phyloP scores from a whole-genome alignment of 768 basidiomycete genomes.

The Termitomyces sp. region DNA sequence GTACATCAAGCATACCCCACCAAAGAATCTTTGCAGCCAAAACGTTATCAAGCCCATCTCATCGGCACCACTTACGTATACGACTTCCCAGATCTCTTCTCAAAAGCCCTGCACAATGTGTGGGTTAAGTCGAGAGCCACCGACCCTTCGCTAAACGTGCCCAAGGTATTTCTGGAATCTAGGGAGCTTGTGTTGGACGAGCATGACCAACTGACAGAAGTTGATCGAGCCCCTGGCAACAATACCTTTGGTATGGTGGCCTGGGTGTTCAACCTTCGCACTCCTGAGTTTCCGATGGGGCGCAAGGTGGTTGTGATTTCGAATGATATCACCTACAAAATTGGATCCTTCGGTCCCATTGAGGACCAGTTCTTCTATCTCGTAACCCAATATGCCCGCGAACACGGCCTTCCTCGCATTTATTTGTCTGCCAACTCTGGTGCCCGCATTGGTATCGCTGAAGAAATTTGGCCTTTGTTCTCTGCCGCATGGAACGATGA shows the following conservation, averaged over 20 bases:
- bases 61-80: constrained; percentile 98
- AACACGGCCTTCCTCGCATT: constrained; percentile 85
- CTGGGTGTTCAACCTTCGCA: constrained; percentile 90
- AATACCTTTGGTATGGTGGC: constrained; percentile 97
- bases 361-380: constrained; percentile 98
- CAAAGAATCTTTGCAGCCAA: constrained; percentile 96
- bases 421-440: constrained; percentile 99
- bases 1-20: constrained; percentile 93
- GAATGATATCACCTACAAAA: constrained; percentile 98
- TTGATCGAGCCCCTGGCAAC: constrained; percentile 88
- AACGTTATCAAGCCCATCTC: constrained; percentile 97
- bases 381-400: constrained; percentile 89
- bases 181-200: constrained; percentile 94
- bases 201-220: constrained; percentile 84
- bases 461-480: constrained; percentile 85
- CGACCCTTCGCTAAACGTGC: constrained; percentile 64
- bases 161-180: constrained; percentile 76
- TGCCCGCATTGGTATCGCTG: constrained; percentile 92
- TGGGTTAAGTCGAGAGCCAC: constrained; percentile 72
- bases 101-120: constrained; percentile 91
- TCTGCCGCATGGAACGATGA: constrained; percentile 88
- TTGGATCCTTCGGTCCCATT: constrained; percentile 93
- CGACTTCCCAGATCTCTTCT: constrained; percentile 99
- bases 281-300: constrained; percentile 89
- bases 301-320: constrained; percentile 87